Evolutionary conservation across 345 rosid genomes (phyloP).

Genomic region (Sonneratia alba): DNA sequence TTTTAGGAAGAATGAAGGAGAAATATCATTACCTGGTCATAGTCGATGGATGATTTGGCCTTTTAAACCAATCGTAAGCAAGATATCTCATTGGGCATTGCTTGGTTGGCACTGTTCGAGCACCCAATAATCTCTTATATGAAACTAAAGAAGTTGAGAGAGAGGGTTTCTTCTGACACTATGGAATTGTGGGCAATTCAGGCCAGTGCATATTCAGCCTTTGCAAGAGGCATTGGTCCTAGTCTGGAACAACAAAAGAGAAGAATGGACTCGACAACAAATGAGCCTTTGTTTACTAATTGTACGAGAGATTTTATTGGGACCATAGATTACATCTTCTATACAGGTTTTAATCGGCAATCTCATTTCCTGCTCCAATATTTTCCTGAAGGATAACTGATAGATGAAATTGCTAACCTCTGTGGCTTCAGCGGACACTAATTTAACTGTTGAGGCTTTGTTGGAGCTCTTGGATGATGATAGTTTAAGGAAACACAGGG

Average conservation of each 20-base stretch:
- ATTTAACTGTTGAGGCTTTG: constrained; percentile 74
- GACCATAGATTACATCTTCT: constrained; percentile 87
- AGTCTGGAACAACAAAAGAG: constrained; percentile 72
- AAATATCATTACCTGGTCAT: too few relatives aligned
- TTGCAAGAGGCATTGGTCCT: constrained; percentile 58
- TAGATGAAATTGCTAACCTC: neutral
- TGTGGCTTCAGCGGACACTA: constrained; percentile 65
- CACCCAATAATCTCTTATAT: neutral
- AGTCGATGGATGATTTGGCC: too few relatives aligned
- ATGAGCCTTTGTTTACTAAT: constrained; percentile 89
- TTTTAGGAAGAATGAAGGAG: too few relatives aligned
- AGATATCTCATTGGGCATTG: too few relatives aligned
- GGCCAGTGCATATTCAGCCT: constrained; percentile 95
- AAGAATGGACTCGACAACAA: constrained; percentile 73
- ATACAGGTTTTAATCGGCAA: constrained; percentile 53
- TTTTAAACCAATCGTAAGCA: neutral
- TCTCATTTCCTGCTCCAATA: neutral
- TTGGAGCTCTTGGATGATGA: constrained; percentile 96
- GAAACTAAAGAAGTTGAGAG: neutral
- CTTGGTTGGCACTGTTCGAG: neutral
- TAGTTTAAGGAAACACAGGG: constrained; percentile 87
- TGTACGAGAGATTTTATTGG: constrained; percentile 88
- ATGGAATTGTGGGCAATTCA: constrained; percentile 19
- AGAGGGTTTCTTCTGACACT: neutral
- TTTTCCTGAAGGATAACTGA: neutral